Conservation (phyloP, 2,329 filamentous ascomycete genomes). For the Sarocladium oryzae region DNA sequence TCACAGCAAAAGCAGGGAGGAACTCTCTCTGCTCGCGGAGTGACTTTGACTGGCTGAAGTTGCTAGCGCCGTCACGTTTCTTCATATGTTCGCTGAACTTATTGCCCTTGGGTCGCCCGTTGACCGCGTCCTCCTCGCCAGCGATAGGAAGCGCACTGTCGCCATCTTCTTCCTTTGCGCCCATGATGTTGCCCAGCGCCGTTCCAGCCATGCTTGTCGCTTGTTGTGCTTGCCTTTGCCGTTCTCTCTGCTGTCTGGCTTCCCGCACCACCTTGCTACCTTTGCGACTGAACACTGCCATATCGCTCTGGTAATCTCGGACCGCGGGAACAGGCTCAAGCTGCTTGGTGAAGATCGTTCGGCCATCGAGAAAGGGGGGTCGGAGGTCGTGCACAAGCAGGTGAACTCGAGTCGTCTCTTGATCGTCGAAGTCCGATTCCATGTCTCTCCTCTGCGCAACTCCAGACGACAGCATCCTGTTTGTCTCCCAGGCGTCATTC, state of each 20-base stretch:
- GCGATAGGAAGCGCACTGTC: slow-evolving; percentile 79
- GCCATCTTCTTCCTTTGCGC: slow-evolving; percentile 85
- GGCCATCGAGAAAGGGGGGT: slow-evolving; percentile 89
- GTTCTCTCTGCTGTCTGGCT: slow-evolving; percentile 82
- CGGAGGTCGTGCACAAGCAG: slow-evolving; percentile 88
- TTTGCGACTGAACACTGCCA: slow-evolving; percentile 96
- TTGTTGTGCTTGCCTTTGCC: slow-evolving; percentile 89
- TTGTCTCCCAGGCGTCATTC: slow-evolving; percentile 97
- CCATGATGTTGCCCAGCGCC: slow-evolving; percentile 88
- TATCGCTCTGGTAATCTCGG: slow-evolving; percentile 89
- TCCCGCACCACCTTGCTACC: slow-evolving; percentile 92
- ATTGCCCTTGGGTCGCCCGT: slow-evolving; percentile 41
- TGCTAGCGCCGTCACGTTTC: slow-evolving; percentile 76
- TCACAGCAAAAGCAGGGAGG: slow-evolving; percentile 89
- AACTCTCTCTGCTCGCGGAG: slow-evolving; percentile 88
- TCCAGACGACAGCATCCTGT: slow-evolving; percentile 94
- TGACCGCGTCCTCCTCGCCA: slow-evolving; percentile 60
- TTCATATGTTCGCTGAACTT: slow-evolving; percentile 92
- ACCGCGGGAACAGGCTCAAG: slow-evolving; percentile 91
- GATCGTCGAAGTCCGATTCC: slow-evolving; percentile 80
- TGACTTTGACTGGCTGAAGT: slow-evolving; percentile 89
- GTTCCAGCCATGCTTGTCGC: slow-evolving; percentile 92
- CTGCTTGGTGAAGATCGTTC: slow-evolving; percentile 96
- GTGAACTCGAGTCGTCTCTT: slow-evolving; percentile 84
- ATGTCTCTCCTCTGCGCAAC: slow-evolving; percentile 86